A percentile compares a stretch with the other conserved stretches of the same genome.
Evolutionary conservation across 2,329 filamentous ascomycete species (phyloP).

Genomic region (Dactylellina leptospora): DNA sequence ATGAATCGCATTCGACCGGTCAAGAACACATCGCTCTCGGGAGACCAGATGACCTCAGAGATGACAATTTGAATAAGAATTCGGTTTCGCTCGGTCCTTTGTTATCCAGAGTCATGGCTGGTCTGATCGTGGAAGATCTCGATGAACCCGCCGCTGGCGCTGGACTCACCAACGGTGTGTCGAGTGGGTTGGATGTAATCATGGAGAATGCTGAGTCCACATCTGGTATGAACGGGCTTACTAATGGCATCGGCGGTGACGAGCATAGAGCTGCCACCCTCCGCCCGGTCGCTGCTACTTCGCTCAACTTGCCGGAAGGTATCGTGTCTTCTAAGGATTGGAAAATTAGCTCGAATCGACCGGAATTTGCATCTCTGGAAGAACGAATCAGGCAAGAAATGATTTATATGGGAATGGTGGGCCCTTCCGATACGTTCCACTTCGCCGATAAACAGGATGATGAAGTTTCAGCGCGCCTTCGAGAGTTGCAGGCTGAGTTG

Average conservation of each 20-base stretch:
- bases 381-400: constrained; percentile 91
- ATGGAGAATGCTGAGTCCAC: constrained; percentile 52
- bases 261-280: constrained; percentile 46
- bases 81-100: constrained; percentile 87
- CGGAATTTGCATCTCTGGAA: constrained; percentile 87
- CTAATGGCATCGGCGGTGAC: constrained; percentile 57
- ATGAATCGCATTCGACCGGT: constrained; percentile 32
- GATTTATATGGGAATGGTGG: constrained; percentile 86
- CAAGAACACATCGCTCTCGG: constrained; percentile 63
- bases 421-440: constrained; percentile 69
- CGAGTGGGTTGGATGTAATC: constrained; percentile 55
- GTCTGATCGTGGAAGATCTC: constrained; percentile 78
- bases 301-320: constrained; percentile 66
- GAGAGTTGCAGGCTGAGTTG: constrained; percentile 82
- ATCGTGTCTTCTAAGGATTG: constrained; percentile 62
- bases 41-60: constrained; percentile 83
- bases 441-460: constrained; percentile 93
- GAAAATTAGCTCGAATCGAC: constrained; percentile 79
- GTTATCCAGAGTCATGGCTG: constrained; percentile 79
- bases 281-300: constrained; percentile 48
- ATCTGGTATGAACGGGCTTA: constrained; percentile 58
- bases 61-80: constrained; percentile 86
- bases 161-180: constrained; percentile 61
- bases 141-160: constrained; percentile 35
- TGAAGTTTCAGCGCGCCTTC: constrained; percentile 87